Percentiles rank a stretch among this genome's conserved stretches.
These are phyloP conservation scores for Clarireedia monteithiana DNA, from an alignment of 2,329 filamentous ascomycete genomes.

Conservation along the genomic window DNA sequence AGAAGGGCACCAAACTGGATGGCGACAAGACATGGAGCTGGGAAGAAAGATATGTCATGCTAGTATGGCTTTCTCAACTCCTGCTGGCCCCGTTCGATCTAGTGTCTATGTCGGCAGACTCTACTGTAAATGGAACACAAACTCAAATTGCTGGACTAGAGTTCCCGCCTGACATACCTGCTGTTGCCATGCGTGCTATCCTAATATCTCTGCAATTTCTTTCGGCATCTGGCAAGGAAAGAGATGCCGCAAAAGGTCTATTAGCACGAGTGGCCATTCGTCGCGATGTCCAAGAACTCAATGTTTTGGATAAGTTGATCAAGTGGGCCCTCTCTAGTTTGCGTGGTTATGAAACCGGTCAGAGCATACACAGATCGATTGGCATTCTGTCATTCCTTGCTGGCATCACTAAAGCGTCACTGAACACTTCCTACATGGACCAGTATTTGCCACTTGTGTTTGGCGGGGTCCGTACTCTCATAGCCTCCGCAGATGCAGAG, in stretches of 20 bases:
- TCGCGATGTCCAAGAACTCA: conserved; percentile 76
- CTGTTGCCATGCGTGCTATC: conserved; percentile 62
- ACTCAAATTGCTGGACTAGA: conserved; percentile 40
- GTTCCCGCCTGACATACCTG: conserved; percentile 56
- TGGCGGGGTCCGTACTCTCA: conserved; percentile 50
- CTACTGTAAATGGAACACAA: conserved; percentile 39
- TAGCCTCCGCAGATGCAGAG: conserved; percentile 40
- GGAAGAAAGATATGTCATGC: conserved; percentile 81
- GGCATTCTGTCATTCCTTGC: conserved; percentile 75
- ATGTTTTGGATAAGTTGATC: conserved; percentile 60
- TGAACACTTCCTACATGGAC: conserved; percentile 68
- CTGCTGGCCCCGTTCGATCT: conserved; percentile 86
- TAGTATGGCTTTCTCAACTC: conserved; percentile 82
- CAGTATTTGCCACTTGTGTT: conserved; percentile 60
- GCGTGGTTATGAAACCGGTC: conserved; percentile 32
- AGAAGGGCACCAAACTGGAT: conserved; percentile 35
- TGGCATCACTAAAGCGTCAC: conserved; percentile 60
- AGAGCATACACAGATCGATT: conserved; percentile 61
- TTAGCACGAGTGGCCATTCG: conserved; percentile 77
- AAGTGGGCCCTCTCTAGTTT: conserved; percentile 63
- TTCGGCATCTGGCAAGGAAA: conserved; percentile 71
- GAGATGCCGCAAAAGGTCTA: conserved; percentile 76
- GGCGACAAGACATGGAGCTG: conserved; percentile 50
- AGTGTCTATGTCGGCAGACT: conserved; percentile 66
- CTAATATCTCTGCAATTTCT: conserved; percentile 66